A percentile compares a stretch with the other conserved stretches of the same genome.
Conservation (phyloP, 768 basidiomycete species). For the Lactifluus subvellereus region DNA sequence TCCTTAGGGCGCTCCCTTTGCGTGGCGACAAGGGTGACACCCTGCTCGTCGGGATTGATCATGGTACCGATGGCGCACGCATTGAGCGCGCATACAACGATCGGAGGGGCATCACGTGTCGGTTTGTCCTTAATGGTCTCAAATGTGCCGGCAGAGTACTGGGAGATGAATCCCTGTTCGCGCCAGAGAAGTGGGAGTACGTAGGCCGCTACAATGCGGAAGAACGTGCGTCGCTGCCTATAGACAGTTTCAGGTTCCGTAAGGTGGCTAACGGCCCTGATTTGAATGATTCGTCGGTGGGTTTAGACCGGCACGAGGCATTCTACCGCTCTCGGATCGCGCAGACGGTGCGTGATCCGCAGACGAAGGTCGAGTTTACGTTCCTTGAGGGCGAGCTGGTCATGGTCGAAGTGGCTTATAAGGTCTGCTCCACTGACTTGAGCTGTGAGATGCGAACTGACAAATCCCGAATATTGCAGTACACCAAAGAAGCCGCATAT, state of each 20-base stretch:
- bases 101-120: slow-evolving; percentile 57
- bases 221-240: slow-evolving; percentile 34
- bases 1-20: slow-evolving; percentile 75
- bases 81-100: slow-evolving; percentile 91
- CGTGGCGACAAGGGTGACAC: slow-evolving; percentile 73
- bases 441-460: neutral
- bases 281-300: neutral
- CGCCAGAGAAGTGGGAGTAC: slow-evolving; percentile 71
- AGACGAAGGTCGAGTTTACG: slow-evolving; percentile 37
- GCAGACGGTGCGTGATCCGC: slow-evolving; percentile 53
- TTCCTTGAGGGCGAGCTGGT: slow-evolving; percentile 73
- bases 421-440: slow-evolving; percentile 43
- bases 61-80: slow-evolving; percentile 58
- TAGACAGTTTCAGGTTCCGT: neutral
- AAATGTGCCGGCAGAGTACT: slow-evolving; percentile 60
- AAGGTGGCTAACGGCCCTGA: neutral
- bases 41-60: slow-evolving; percentile 86
- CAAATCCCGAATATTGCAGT: slow-evolving; percentile 43
- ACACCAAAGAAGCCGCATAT: slow-evolving; percentile 65
- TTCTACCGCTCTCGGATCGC: slow-evolving; percentile 63
- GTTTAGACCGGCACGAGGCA: slow-evolving; percentile 73
- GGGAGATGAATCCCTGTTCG: slow-evolving; percentile 60
- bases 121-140: slow-evolving; percentile 86
- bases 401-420: slow-evolving; percentile 82
- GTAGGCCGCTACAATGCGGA: slow-evolving; percentile 52